Evolutionary conservation across 345 rosid genomes (phyloP).

Genomic region (Boechera divaricarpa): DNA sequence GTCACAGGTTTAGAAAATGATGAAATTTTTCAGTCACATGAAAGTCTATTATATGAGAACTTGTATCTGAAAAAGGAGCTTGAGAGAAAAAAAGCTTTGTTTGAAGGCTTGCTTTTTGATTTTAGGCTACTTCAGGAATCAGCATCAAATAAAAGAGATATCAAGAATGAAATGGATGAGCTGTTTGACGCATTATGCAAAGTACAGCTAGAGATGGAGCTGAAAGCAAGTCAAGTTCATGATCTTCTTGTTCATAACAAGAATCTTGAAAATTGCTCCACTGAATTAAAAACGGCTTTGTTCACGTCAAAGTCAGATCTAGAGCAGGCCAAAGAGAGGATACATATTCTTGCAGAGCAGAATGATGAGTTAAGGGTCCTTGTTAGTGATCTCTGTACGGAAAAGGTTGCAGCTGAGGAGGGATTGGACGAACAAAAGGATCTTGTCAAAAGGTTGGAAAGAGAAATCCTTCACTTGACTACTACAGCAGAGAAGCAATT

Average conservation of each 20-base stretch:
- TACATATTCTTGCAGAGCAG: slow-evolving; percentile 62
- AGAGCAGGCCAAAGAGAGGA: slow-evolving; percentile 60
- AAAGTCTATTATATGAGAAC: slow-evolving; percentile 53
- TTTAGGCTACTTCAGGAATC: slow-evolving; percentile 87
- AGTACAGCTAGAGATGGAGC: slow-evolving; percentile 63
- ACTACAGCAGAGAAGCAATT: slow-evolving; percentile 57
- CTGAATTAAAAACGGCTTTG: slow-evolving; percentile 63
- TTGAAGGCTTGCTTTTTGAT: slow-evolving; percentile 91
- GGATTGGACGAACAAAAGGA: slow-evolving; percentile 74
- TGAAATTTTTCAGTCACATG: slow-evolving; percentile 41
- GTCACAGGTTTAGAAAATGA: slow-evolving; percentile 45
- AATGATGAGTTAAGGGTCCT: slow-evolving; percentile 70
- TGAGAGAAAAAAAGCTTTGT: slow-evolving; percentile 74
- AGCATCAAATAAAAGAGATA: slow-evolving; percentile 69
- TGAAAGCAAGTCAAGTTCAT: slow-evolving; percentile 68
- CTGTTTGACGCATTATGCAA: slow-evolving; percentile 55
- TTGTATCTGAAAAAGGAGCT: slow-evolving; percentile 67
- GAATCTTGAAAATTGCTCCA: slow-evolving; percentile 59
- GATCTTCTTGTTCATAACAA: slow-evolving; percentile 56
- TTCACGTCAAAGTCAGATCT: slow-evolving; percentile 54
- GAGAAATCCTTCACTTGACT: slow-evolving; percentile 73
- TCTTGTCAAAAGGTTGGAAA: slow-evolving; percentile 69
- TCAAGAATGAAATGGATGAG: slow-evolving; percentile 76
- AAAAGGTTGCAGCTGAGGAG: slow-evolving; percentile 73
- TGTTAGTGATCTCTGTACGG: slow-evolving; percentile 65